Percentiles rank a stretch among this genome's conserved stretches.
phyloP scores from a whole-genome alignment of 768 basidiomycete genomes.

The Termitomyces titanicus region DNA sequence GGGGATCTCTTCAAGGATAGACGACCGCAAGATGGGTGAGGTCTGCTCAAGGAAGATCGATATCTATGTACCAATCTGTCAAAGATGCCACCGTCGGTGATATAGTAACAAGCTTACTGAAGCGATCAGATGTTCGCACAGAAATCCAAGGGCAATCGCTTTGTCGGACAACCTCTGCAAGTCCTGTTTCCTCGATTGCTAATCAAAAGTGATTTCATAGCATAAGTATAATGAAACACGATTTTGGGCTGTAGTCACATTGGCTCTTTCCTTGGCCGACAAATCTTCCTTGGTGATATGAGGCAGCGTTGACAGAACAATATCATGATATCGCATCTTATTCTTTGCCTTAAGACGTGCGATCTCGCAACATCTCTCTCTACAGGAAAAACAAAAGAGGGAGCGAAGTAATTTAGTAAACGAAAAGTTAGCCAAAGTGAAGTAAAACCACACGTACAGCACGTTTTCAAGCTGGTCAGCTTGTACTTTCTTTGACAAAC shows the following conservation, averaged over 20 bases:
- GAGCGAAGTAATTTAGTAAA: neutral
- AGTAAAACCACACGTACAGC: neutral
- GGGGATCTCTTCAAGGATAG: constrained; percentile 16
- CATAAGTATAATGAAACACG: neutral
- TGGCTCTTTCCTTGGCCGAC: neutral
- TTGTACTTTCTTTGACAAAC: neutral
- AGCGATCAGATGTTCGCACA: constrained; percentile 24
- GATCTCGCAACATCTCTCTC: constrained; percentile 4
- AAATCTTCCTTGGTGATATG: constrained; percentile 2
- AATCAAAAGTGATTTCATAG: neutral
- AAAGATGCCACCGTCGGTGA: neutral
- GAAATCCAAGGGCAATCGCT: constrained; percentile 20
- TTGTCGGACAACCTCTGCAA: constrained; percentile 20
- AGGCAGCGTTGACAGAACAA: neutral
- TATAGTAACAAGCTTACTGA: constrained; percentile 14
- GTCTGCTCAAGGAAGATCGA: constrained; percentile 21
- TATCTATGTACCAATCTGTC: constrained; percentile 14
- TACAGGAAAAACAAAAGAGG: neutral
- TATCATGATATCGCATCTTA: constrained; percentile 5
- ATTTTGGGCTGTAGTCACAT: neutral
- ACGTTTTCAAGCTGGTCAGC: neutral
- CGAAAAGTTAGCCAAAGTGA: neutral
- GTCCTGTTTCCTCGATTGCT: constrained; percentile 11
- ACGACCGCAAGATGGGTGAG: constrained; percentile 14
- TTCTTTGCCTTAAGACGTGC: constrained; percentile 4